Conservation (phyloP, 257 asterid genomes). For the Plantago elongata region DNA sequence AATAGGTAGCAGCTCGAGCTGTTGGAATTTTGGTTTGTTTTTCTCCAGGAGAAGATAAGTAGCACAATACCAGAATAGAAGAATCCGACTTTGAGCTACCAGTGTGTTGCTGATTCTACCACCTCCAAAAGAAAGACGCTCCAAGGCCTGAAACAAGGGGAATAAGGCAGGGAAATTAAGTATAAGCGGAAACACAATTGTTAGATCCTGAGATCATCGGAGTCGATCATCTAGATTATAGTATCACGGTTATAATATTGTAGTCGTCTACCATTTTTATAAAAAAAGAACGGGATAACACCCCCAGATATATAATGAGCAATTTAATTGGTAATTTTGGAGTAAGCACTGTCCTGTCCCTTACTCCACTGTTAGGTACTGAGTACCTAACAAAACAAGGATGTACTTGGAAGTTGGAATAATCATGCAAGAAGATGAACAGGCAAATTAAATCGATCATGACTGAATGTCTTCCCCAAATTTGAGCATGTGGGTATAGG, state of each 20-base stretch:
- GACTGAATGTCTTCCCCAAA: too few species aligned
- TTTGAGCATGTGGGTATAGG: too few species aligned
- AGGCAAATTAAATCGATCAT: too few species aligned
- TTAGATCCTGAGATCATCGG: not conserved
- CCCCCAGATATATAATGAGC: too few species aligned
- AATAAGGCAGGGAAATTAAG: not conserved
- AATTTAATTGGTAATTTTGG: too few species aligned
- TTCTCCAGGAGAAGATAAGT: slow-evolving; percentile 86
- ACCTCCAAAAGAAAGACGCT: slow-evolving; percentile 77
- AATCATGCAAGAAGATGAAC: too few species aligned
- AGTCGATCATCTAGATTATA: not conserved
- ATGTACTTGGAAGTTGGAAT: too few species aligned
- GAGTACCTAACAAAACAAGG: too few species aligned
- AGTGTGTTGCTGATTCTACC: slow-evolving; percentile 63
- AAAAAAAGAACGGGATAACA: too few species aligned
- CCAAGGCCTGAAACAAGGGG: slow-evolving; percentile 55
- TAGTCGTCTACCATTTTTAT: not conserved
- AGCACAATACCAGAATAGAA: slow-evolving; percentile 82
- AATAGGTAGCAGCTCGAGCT: slow-evolving; percentile 51
- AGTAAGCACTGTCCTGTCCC: too few species aligned
- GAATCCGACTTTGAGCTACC: slow-evolving; percentile 78
- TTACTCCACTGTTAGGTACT: too few species aligned
- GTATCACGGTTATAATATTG: not conserved
- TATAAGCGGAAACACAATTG: not conserved
- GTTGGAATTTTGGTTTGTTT: slow-evolving; percentile 86